phyloP scores from a whole-genome alignment of 305 asterid species.

The Solanum chacoense region DNA sequence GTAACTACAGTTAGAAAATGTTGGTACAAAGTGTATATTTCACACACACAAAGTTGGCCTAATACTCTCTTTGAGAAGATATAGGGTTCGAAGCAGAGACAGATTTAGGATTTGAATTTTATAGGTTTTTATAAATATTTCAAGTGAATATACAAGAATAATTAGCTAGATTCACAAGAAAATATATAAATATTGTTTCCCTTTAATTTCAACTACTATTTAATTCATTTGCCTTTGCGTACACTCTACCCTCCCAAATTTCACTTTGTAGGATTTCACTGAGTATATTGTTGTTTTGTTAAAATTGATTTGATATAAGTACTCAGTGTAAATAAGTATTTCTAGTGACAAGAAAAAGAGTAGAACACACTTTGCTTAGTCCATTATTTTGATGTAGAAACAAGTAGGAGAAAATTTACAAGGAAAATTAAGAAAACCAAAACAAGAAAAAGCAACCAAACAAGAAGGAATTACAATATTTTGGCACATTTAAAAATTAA shows the following conservation, averaged over 20 bases:
- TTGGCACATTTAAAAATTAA: neutral
- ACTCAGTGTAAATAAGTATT: fast-evolving
- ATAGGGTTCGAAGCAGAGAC: neutral
- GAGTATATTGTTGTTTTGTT: neutral
- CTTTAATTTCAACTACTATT: neutral
- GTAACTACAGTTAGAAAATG: slow-evolving; percentile 11
- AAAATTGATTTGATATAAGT: neutral
- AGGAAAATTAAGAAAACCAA: neutral
- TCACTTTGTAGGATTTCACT: too few species aligned
- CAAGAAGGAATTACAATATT: neutral
- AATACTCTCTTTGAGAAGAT: neutral
- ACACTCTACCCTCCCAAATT: fast-evolving
- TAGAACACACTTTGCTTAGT: neutral
- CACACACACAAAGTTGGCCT: neutral
- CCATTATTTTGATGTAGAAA: neutral
- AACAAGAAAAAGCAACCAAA: neutral
- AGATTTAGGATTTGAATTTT: neutral
- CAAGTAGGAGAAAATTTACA: neutral
- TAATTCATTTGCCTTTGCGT: too few species aligned
- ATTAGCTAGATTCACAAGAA: neutral
- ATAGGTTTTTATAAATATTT: neutral
- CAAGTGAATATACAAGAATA: neutral
- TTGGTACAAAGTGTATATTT: neutral
- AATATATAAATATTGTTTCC: neutral
- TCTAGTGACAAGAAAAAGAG: neutral